Conservation (phyloP, 352 stramenopile species). For the Pythium aquatile region DNA sequence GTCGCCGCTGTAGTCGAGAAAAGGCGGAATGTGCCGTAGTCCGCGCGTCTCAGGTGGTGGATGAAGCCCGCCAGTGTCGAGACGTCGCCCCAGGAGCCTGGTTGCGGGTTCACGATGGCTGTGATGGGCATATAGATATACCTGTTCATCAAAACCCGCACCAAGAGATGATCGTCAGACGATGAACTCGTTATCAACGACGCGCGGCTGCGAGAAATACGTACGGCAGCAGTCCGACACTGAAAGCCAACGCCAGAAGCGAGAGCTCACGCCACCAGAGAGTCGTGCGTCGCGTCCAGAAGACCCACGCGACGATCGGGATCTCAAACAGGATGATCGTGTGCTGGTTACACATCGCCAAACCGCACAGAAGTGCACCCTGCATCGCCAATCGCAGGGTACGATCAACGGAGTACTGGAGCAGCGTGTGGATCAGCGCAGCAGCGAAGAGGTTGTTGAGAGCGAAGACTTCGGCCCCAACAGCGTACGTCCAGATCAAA, state of each 20-base stretch:
- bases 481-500: constrained; percentile 94
- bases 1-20: constrained; percentile 74
- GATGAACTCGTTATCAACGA: neutral
- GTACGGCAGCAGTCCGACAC: constrained; percentile 84
- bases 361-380: constrained; percentile 88
- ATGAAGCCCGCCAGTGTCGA: constrained; percentile 82
- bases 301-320: constrained; percentile 80
- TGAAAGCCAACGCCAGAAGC: constrained; percentile 50
- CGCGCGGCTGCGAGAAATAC: constrained; percentile 13
- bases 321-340: constrained; percentile 93
- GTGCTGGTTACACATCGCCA: constrained; percentile 96
- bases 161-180: too few relatives aligned
- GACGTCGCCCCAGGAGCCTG: constrained; percentile 93
- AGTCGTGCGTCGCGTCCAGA: constrained; percentile 44
- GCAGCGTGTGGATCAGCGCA: constrained; percentile 64
- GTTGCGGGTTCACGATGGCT: constrained; percentile 59
- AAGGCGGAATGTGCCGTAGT: constrained; percentile 94
- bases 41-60: constrained; percentile 88
- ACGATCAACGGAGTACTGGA: constrained; percentile 41
- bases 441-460: constrained; percentile 95
- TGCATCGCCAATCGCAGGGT: constrained; percentile 27
- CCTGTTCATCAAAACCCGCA: constrained; percentile 4
- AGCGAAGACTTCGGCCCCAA: constrained; percentile 94
- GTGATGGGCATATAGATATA: constrained; percentile 83
- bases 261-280: constrained; percentile 41